Conservation (phyloP, 1,139 yeast species). For the Geotrichum histeridarum region DNA sequence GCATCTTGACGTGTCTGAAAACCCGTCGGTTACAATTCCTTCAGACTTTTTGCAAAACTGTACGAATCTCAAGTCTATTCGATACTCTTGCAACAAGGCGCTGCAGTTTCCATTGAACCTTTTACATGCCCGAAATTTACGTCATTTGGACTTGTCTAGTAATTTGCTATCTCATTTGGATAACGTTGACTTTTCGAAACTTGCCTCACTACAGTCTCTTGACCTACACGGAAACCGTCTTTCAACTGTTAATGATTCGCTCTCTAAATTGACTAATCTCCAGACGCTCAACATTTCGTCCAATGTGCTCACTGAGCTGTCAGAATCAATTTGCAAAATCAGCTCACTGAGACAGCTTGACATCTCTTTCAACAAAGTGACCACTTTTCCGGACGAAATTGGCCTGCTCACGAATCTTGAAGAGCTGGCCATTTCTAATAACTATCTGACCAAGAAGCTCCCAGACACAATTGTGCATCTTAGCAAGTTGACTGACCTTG, state of each 20-base stretch:
- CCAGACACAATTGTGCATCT: constrained; percentile 54
- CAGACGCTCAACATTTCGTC: constrained; percentile 70
- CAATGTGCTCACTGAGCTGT: constrained; percentile 64
- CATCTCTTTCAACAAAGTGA: constrained; percentile 73
- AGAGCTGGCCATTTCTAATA: constrained; percentile 70
- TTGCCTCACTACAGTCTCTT: constrained; percentile 31
- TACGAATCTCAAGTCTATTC: constrained; percentile 58
- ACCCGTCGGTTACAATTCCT: constrained; percentile 81
- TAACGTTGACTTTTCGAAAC: constrained; percentile 30
- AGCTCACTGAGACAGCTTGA: constrained; percentile 62
- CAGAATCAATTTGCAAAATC: constrained; percentile 61
- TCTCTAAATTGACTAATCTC: constrained; percentile 53
- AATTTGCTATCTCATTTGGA: constrained; percentile 35
- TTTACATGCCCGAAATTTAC: constrained; percentile 61
- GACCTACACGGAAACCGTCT: constrained; percentile 68
- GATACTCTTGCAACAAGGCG: constrained; percentile 69
- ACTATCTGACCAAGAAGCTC: constrained; percentile 52
- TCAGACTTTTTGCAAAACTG: constrained; percentile 82
- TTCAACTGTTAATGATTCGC: constrained; percentile 55
- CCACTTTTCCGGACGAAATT: constrained; percentile 54
- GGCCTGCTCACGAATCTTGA: constrained; percentile 55
- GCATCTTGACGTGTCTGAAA: constrained; percentile 74
- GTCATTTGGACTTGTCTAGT: constrained; percentile 56
- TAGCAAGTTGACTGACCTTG: constrained; percentile 61
- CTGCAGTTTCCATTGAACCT: constrained; percentile 69